These are phyloP conservation scores for Leptomonas pyrrhocoris DNA, from an alignment of 208 protist species.

Conservation along the genomic window DNA sequence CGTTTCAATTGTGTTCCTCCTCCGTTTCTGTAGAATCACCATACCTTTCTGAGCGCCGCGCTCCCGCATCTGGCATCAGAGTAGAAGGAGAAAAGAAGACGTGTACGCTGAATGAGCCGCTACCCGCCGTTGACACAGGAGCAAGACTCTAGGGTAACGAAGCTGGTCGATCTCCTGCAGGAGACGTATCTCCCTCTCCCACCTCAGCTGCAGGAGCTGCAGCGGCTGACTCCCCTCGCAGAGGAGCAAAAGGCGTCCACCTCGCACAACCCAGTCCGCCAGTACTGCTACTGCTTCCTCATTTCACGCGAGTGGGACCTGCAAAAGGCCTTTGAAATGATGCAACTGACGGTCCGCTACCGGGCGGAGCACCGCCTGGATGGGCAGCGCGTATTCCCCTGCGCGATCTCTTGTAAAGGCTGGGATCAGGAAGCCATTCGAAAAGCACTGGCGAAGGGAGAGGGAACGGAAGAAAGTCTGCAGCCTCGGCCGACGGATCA, in stretches of 20 bases:
- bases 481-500: background rate
- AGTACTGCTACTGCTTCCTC: slow-evolving; percentile 59
- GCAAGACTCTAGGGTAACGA: slow-evolving; percentile 46
- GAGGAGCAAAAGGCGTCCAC: slow-evolving; percentile 5
- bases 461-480: background rate
- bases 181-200: slow-evolving; percentile 30
- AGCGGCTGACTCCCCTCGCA: background rate
- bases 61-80: too few species aligned
- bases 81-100: too few species aligned
- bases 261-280: slow-evolving; percentile 28
- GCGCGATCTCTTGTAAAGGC: slow-evolving; percentile 46
- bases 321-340: slow-evolving; percentile 56
- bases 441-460: slow-evolving; percentile 1
- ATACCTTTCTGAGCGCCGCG: too few species aligned
- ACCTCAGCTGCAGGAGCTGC: background rate
- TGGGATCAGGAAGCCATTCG: slow-evolving; percentile 40
- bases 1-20: too few species aligned
- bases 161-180: slow-evolving; percentile 32
- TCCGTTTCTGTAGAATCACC: too few species aligned
- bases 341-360: slow-evolving; percentile 30
- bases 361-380: slow-evolving; percentile 49
- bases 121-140: slow-evolving; percentile 39
- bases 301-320: slow-evolving; percentile 52
- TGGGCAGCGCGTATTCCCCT: slow-evolving; percentile 33
- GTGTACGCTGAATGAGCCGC: slow-evolving; percentile 10